phyloP scores from a whole-genome alignment of 495 filamentous ascomycete species.

The Elasticomyces elasticus region DNA sequence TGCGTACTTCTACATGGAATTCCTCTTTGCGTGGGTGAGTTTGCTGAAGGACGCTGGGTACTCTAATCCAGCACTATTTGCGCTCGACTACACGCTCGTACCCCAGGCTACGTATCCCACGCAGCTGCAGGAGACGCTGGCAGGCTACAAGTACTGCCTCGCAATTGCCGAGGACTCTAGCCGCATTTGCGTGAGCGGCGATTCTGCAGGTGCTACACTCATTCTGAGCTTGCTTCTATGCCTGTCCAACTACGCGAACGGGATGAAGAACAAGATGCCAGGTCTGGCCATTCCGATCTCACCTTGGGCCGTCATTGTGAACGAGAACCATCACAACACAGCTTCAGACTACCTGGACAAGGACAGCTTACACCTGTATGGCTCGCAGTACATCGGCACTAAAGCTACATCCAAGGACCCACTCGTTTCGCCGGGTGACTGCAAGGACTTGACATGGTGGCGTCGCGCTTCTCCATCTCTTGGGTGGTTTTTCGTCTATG shows the following conservation, averaged over 20 bases:
- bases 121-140: slow-evolving; percentile 54
- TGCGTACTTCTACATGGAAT: slow-evolving; percentile 70
- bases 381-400: slow-evolving; percentile 49
- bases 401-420: slow-evolving; percentile 40
- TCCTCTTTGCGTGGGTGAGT: slow-evolving; percentile 55
- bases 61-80: slow-evolving; percentile 64
- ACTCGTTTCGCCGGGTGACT: slow-evolving; percentile 56
- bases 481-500: slow-evolving; percentile 56
- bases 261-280: slow-evolving; percentile 39
- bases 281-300: slow-evolving; percentile 50
- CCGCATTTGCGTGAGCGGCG: slow-evolving; percentile 55
- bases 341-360: slow-evolving; percentile 52
- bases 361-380: slow-evolving; percentile 50
- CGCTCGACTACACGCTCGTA: slow-evolving; percentile 69
- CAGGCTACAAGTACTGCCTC: slow-evolving; percentile 57
- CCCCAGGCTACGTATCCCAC: slow-evolving; percentile 59
- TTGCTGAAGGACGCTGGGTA: slow-evolving; percentile 50
- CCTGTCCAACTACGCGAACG: slow-evolving; percentile 34
- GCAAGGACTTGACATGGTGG: slow-evolving; percentile 56
- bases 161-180: slow-evolving; percentile 41
- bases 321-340: slow-evolving; percentile 45
- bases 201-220: slow-evolving; percentile 64
- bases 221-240: slow-evolving; percentile 57
- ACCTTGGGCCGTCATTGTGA: slow-evolving; percentile 49
- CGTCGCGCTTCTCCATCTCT: slow-evolving; percentile 43